Base-by-base conservation (phyloP, 2,329 filamentous ascomycete species). In the Cercospora sojina region DNA sequence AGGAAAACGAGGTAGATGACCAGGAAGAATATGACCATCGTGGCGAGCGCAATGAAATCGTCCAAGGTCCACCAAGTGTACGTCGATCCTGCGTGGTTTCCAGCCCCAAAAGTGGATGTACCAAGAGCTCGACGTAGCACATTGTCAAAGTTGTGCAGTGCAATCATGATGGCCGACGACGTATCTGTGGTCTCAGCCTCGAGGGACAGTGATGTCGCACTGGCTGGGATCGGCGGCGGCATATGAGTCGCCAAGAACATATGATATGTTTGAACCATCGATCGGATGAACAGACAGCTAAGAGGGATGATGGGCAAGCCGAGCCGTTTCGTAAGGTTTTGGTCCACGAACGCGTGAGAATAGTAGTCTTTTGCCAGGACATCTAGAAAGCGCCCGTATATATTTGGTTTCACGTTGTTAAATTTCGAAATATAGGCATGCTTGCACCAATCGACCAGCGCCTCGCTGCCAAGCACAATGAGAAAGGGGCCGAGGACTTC, bases 351-450 rank as follows among this genome's bases (percentile, higher is more conserved):
- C 3, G 94, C 94, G 76, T 97, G 94, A 0, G 93, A 94, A 77
- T 99, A 99, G 80, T 99, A 99, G 78, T 99, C 95, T 78, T 98
- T 98, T 71, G 93, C 93, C 7, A 99, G 82, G 4, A 99, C 91
- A 75, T 99, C 96, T 16, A 98, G 85, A 76, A 95, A 97, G 25
- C 93, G 88, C 61, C 88, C 87, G 78, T 99, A 99, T 64, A 99
- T 91, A 6, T 86, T 87, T 3, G 95, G 95, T 70, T 95, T 94
- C 72, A 93, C 93, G 73, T 96, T 97, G 83, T 99, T 99, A 82
- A 99, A 99, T 77, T 99, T 99, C 77, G 90, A 93, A 77, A 99
- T 96, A 77, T 98, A 99, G 23, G 92, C 92, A 76, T 99, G 96
- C 79, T 99, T 99, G 78, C 97, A 87, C 87, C 91, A 93, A 79